phyloP scores from a whole-genome alignment of 148 eudicot genomes.

The Amaranthus hypochondriacus region DNA sequence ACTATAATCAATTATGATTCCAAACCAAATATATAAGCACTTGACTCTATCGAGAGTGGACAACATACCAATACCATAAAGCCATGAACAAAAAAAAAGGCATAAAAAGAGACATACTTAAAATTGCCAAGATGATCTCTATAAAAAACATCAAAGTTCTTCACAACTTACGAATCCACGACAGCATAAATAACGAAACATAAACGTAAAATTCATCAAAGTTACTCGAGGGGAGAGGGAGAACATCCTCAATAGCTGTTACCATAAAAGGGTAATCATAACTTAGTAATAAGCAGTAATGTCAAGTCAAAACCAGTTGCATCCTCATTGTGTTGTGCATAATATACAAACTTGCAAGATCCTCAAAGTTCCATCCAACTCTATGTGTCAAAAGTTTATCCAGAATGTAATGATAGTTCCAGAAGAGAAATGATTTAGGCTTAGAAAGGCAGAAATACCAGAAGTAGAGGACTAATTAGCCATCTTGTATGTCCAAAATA shows the following conservation, averaged over 20 bases:
- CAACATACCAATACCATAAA: too few relatives aligned
- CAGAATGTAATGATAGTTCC: conserved; percentile 11
- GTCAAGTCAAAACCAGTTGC: conserved; percentile 20
- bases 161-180: neutral
- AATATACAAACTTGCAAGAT: conserved; percentile 17
- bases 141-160: neutral
- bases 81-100: too few relatives aligned
- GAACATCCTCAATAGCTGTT: conserved; percentile 3
- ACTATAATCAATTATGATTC: too few relatives aligned
- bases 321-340: conserved; percentile 14
- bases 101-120: neutral
- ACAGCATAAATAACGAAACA: neutral
- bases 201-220: neutral
- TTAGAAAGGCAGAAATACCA: conserved; percentile 10
- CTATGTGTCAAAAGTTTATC: conserved; percentile 8
- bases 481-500: conserved; percentile 20
- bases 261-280: conserved; percentile 2
- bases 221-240: neutral
- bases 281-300: conserved; percentile 9
- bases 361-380: conserved; percentile 21
- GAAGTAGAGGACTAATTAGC: conserved; percentile 15
- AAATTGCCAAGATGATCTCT: neutral
- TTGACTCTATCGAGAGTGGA: too few relatives aligned
- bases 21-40: too few relatives aligned
- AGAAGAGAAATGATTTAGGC: neutral